A percentile compares a stretch with the other conserved stretches of the same genome.
These are phyloP conservation scores for Thyridium curvatum DNA, from an alignment of 2,329 filamentous ascomycete genomes.

Conservation along the genomic window DNA sequence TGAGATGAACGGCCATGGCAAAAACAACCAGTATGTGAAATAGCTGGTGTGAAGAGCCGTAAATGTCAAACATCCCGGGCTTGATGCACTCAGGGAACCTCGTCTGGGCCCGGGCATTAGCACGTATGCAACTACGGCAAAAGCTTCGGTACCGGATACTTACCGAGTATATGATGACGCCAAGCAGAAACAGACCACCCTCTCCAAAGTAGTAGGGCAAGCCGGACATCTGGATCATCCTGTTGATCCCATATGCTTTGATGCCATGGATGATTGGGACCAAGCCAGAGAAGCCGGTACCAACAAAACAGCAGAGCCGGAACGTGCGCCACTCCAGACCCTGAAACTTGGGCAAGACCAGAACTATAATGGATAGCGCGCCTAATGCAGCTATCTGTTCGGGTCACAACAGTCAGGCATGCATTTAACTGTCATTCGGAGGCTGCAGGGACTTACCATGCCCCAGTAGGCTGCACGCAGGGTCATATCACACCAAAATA, in stretches of 20 bases:
- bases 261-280: constrained; percentile 29
- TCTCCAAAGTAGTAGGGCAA: constrained; percentile 33
- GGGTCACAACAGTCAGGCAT: too few relatives aligned
- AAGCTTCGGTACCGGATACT: background rate
- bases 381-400: constrained; percentile 26
- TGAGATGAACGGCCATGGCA: constrained; percentile 29
- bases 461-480: constrained; percentile 24
- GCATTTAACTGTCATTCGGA: too few relatives aligned
- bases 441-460: constrained; percentile 23
- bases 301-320: constrained; percentile 27
- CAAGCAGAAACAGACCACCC: constrained; percentile 26
- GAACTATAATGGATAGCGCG: constrained; percentile 23
- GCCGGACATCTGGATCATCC: constrained; percentile 15
- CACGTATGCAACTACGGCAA: too few relatives aligned
- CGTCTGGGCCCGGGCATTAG: constrained; percentile 17
- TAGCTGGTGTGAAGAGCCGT: constrained; percentile 37
- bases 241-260: too few relatives aligned
- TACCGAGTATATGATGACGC: constrained; percentile 15
- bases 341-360: constrained; percentile 26
- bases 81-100: constrained; percentile 33
- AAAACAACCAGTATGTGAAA: constrained; percentile 38
- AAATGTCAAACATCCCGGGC: constrained; percentile 37
- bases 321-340: constrained; percentile 26
- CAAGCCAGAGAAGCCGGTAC: constrained; percentile 29
- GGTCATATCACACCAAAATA: constrained; percentile 29